Evolutionary conservation across 2,329 filamentous ascomycete genomes (phyloP).

Genomic region (Dactylellina cionopaga): DNA sequence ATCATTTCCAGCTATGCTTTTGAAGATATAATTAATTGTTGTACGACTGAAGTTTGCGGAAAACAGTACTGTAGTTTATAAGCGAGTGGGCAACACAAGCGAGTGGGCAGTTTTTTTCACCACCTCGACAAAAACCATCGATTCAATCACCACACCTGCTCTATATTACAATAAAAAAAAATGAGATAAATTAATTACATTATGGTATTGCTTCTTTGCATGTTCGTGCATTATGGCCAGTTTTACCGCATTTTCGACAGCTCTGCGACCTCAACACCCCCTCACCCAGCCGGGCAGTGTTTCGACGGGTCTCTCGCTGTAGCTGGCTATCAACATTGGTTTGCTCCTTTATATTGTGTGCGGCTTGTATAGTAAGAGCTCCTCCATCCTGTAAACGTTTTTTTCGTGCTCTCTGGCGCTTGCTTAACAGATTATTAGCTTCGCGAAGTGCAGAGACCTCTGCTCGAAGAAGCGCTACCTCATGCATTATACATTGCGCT

Average conservation of each 20-base stretch:
- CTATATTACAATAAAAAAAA: neutral
- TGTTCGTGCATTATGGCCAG: neutral
- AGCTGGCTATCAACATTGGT: too few species aligned
- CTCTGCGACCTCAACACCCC: too few species aligned
- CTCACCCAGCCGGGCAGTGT: too few species aligned
- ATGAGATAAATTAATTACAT: neutral
- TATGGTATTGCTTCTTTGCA: neutral
- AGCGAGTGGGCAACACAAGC: too few species aligned
- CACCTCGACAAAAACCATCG: neutral
- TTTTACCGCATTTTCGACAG: neutral
- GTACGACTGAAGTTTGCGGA: too few species aligned
- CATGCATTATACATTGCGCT: neutral
- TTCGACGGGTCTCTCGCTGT: too few species aligned
- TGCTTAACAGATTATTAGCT: constrained; percentile 6
- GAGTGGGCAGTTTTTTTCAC: neutral
- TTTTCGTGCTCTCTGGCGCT: neutral
- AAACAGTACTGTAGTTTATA: too few species aligned
- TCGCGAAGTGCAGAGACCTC: constrained; percentile 61
- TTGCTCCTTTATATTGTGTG: too few species aligned
- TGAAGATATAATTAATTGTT: too few species aligned
- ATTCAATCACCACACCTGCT: neutral
- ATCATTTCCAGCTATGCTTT: too few species aligned
- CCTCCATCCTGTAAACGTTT: neutral
- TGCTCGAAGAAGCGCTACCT: constrained; percentile 9
- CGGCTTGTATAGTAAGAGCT: neutral